A percentile compares a stretch with the other conserved stretches of the same genome.
Evolutionary conservation across 768 basidiomycete genomes (phyloP).

Genomic region (Termitomyces sp.): DNA sequence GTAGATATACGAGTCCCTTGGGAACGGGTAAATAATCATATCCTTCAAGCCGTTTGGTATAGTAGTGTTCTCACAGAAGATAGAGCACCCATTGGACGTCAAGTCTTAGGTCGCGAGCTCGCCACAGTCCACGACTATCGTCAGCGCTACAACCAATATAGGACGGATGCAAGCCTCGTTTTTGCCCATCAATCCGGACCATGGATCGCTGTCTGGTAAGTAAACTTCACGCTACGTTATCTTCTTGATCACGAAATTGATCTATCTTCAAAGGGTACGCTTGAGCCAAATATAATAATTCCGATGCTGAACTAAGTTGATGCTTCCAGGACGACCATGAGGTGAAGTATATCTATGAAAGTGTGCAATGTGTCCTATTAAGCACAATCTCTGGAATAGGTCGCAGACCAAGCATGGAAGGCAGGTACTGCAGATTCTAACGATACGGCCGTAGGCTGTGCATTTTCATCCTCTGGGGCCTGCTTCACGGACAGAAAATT

Average conservation of each 20-base stretch:
- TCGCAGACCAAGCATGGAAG: not conserved
- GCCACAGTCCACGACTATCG: not conserved
- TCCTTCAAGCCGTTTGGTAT: not conserved
- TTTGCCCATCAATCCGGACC: slow-evolving; percentile 1
- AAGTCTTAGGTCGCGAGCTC: not conserved
- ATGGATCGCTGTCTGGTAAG: not conserved
- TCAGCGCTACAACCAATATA: not conserved
- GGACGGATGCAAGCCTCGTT: not conserved
- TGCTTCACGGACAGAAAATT: slow-evolving; percentile 41
- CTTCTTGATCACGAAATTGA: not conserved
- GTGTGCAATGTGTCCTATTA: not conserved
- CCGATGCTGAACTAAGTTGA: not conserved
- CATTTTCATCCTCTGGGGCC: slow-evolving; percentile 45
- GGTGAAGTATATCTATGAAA: not conserved
- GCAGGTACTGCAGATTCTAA: not conserved
- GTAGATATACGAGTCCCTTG: not conserved
- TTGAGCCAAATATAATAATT: not conserved
- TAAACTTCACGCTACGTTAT: not conserved
- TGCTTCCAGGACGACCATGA: not conserved
- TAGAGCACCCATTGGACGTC: not conserved
- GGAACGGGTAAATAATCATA: not conserved
- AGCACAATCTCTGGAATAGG: not conserved
- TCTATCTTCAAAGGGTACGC: not conserved
- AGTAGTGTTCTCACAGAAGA: not conserved
- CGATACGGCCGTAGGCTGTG: slow-evolving; percentile 39